A percentile compares a stretch with the other conserved stretches of the same genome.
Conservation (phyloP, 805 yeast species). For the Yarrowia sp. region DNA sequence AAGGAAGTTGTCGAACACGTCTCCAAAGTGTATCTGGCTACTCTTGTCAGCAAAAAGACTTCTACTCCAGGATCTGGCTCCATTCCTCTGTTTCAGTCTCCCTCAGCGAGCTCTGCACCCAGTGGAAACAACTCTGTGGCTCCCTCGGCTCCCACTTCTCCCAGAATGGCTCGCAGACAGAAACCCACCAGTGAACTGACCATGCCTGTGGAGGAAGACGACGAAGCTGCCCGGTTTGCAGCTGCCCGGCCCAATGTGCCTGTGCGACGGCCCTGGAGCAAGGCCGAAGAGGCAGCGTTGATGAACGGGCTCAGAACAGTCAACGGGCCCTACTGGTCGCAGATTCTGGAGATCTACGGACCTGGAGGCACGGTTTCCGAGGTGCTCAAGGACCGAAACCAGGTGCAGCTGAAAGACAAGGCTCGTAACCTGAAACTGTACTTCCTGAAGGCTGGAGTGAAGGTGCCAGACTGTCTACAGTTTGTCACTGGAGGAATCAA, state of each 20-base stretch:
- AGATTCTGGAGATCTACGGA: conserved; percentile 87
- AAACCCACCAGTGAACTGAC: conserved; percentile 3
- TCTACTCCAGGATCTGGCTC: background rate
- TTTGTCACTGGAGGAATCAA: conserved; percentile 83
- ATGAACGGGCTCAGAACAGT: conserved; percentile 74
- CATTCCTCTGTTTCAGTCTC: conserved; percentile 6
- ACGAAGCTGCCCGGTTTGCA: conserved; percentile 40
- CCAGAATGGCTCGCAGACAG: conserved; percentile 4
- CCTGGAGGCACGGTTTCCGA: conserved; percentile 91
- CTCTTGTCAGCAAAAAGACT: conserved; percentile 11
- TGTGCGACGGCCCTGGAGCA: conserved; percentile 78
- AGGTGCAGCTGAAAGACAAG: conserved; percentile 92
- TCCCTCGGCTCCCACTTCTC: conserved; percentile 5
- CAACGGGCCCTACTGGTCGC: conserved; percentile 94
- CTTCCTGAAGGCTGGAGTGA: conserved; percentile 73
- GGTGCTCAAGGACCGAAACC: conserved; percentile 82
- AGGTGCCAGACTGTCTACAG: conserved; percentile 78
- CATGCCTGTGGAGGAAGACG: conserved; percentile 30
- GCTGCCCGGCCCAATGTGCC: conserved; percentile 41
- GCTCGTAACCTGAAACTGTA: conserved; percentile 95
- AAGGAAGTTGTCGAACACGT: conserved; percentile 81
- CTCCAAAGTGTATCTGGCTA: conserved; percentile 50
- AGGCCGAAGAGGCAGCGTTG: conserved; percentile 86
- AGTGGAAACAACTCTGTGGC: conserved; percentile 17
- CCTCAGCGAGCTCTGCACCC: background rate